Evolutionary conservation across 139 green algal genomes (phyloP), one percentile per base, ranked within the genome.

Genomic region (Chlamydomonas schloesseri): DNA sequence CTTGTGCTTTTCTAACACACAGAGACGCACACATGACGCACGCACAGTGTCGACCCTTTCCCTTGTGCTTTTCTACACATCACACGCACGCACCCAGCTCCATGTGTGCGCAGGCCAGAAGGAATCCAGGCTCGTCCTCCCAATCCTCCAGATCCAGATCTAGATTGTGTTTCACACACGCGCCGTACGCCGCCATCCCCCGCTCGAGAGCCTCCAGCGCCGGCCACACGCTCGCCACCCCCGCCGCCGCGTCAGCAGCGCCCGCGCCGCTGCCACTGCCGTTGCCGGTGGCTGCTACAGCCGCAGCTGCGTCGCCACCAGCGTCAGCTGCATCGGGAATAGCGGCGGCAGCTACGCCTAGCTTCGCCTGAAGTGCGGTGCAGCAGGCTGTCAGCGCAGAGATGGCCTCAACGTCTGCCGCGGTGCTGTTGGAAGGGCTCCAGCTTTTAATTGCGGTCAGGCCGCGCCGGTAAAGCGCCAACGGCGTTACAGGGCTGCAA

Each of bases 91-190:
- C 70, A 87, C 69, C 83, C 17, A 87, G 72, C 50, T 86, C 67
- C 50, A 89, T 33, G 55, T 87, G 83, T 23, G 58, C 67, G 37
- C 42, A 57, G 8, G 88, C 88, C 34, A 91, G 77, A 34, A 91
- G 77, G 65, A 87, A 91, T 2, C 65, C 79, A 0, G 77, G 77
- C 60, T 91, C 88, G 58, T 91, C 88, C n/a, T 76, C 47, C 79
- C 67, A 76, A 33, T 85, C 79, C 1, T 71, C 74, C 13, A 91
- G 71, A 33, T 81, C 83, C 26, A 91, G 77, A 71, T 91, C 88
- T 42, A 89, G 31, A 33, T 64, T 87, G 53, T 91, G 88, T 67
- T 62, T 24, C 55, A 24, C 21, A 62, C 20, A 62, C 28, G 46
- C 64, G 33, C 20, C 24, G 79, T 85, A 85, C 33, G 46, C 50